Base-by-base conservation (phyloP, 306 rosid species). In the Alnus rubra region DNA sequence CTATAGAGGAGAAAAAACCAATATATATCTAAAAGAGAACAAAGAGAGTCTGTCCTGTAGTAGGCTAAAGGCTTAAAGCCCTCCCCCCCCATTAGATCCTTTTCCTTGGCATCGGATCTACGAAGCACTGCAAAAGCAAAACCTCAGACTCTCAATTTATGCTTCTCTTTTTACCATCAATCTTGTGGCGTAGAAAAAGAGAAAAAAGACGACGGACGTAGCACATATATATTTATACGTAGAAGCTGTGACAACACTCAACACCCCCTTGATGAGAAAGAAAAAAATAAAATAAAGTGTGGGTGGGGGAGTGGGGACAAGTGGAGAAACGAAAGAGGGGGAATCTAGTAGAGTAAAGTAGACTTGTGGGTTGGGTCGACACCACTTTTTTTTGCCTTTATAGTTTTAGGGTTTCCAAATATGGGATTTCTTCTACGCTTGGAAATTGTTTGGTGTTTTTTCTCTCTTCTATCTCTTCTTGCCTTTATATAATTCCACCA, bases 51-150 rank as follows among this genome's bases (percentile, higher is more conserved):
- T 69, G 78, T 74, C 77, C 65, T 80, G 74, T 77, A 76, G 77
- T 75, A 53, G 72, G 75, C 52, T 74, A 79, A 85, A 59, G 76
- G 72, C 73, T 58, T 74, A 79, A 85, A 59, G 76, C 76, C 82
- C 30, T 76, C 72, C 68, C 23, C 75, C 72, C 68, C 23, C 75
- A 79, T 67, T 71, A 78, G 80, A 85, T 89, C 69, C 80, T 79
- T 79, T 82, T 65, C 58, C 78, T 71, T 50, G 88, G 82, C 83
- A 44, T 79, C 84, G 83, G 84, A 83, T 87, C 88, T 78, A 82
- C 33, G 74, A 75, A 71, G 73, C 82, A 85, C 83, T 85, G 87
- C 87, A 63, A 83, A 83, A 83, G 87, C 87, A 55, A 83, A 82
- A 81, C 56, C 76, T 75, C 74, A 81, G 80, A 83, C 81, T 72